phyloP scores from a whole-genome alignment of 306 rosid genomes.

The Vachellia collinsii region DNA sequence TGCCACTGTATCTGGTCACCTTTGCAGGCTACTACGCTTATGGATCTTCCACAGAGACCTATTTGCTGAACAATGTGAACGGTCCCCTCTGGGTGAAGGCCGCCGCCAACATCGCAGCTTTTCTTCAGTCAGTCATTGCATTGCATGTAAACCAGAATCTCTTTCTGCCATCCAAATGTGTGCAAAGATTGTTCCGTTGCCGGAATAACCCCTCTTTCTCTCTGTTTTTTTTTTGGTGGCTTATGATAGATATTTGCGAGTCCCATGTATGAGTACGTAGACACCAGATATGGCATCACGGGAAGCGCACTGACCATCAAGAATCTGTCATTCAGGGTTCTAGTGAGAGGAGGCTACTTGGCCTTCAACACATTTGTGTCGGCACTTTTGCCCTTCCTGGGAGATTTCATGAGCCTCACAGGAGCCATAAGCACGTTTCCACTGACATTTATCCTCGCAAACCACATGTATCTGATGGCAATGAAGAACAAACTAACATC shows the following conservation, averaged over 20 bases:
- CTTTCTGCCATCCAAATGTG: background rate
- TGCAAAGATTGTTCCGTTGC: background rate
- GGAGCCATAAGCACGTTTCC: conserved; percentile 97
- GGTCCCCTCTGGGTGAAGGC: conserved; percentile 88
- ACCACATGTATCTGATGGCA: conserved; percentile 87
- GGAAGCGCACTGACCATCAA: conserved; percentile 62
- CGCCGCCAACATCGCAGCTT: conserved; percentile 70
- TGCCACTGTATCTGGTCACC: conserved; percentile 72
- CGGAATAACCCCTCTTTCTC: background rate
- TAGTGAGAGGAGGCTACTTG: conserved; percentile 84
- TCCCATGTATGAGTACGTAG: conserved; percentile 89
- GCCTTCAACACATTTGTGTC: conserved; percentile 67
- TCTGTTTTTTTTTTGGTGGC: background rate
- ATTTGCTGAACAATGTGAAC: conserved; percentile 68
- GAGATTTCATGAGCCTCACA: conserved; percentile 97
- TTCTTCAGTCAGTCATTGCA: conserved; percentile 85
- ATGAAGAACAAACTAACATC: conserved; percentile 58
- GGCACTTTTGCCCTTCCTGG: conserved; percentile 88
- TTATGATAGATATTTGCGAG: conserved; percentile 84
- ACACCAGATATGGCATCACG: conserved; percentile 69
- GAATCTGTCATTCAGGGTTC: conserved; percentile 64
- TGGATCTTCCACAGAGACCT: conserved; percentile 66
- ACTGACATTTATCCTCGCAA: conserved; percentile 90
- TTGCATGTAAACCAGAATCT: conserved; percentile 61
- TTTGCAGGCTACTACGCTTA: conserved; percentile 94